These are phyloP conservation scores for Lentinula lateritia DNA, from an alignment of 768 basidiomycete species.

Conservation along the genomic window DNA sequence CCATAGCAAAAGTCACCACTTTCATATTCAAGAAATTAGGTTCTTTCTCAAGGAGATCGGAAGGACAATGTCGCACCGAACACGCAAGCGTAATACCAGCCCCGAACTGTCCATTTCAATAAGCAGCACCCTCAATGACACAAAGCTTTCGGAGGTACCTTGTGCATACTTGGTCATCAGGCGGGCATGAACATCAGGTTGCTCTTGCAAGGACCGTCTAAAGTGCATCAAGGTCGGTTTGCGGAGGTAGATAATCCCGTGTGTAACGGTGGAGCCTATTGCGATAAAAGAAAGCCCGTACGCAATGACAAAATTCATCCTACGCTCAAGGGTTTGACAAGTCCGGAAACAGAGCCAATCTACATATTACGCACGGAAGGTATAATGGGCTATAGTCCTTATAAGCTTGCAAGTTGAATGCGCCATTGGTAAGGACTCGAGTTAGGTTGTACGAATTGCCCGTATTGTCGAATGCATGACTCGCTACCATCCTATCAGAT, in stretches of 20 bases:
- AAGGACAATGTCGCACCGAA: slow-evolving; percentile 21
- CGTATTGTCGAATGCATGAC: slow-evolving; percentile 55
- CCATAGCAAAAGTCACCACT: slow-evolving; percentile 26
- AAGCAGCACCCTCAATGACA: no score
- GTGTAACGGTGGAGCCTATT: slow-evolving; percentile 31
- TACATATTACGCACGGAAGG: background rate
- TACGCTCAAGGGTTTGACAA: background rate
- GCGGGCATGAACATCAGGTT: slow-evolving; percentile 55
- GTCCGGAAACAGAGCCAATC: background rate
- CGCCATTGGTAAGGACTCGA: slow-evolving; percentile 32
- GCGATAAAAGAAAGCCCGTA: slow-evolving; percentile 31
- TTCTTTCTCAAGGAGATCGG: slow-evolving; percentile 6
- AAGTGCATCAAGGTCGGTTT: slow-evolving; percentile 52
- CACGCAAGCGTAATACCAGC: slow-evolving; percentile 45
- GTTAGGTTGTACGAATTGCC: slow-evolving; percentile 40
- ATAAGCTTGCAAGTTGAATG: slow-evolving; percentile 31
- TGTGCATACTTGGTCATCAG: slow-evolving; percentile 53
- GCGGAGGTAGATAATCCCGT: slow-evolving; percentile 48
- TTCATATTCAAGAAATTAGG: background rate
- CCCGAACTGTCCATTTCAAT: slow-evolving; percentile 28
- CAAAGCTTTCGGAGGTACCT: slow-evolving; percentile 21
- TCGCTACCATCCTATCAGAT: slow-evolving; percentile 35
- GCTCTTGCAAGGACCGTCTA: slow-evolving; percentile 43
- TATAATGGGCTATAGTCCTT: slow-evolving; percentile 6
- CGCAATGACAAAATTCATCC: slow-evolving; percentile 3